Conservation (phyloP, 805 yeast genomes). For the Lipomyces sp. region DNA sequence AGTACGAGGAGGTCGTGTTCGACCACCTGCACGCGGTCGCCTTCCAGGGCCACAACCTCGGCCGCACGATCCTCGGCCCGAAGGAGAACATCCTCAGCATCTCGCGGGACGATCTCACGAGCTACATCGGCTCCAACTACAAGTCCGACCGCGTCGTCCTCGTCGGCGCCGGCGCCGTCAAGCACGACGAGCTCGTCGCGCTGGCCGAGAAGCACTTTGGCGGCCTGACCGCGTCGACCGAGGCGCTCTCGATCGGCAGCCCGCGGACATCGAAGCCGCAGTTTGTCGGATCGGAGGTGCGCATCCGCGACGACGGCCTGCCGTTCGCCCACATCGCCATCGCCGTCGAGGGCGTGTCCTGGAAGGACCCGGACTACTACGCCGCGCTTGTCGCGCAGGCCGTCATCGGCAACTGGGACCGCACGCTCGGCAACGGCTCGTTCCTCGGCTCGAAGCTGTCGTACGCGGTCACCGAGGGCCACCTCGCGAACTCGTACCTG, state of each 20-base stretch:
- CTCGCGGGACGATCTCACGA: conserved; percentile 66
- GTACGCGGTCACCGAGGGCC: conserved; percentile 55
- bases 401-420: conserved; percentile 95
- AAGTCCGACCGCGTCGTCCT: conserved; percentile 96
- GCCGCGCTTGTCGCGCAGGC: conserved; percentile 96
- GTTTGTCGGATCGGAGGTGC: conserved; percentile 82
- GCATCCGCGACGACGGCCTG: conserved; percentile 74
- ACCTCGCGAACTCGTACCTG: conserved; percentile 89
- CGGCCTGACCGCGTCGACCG: conserved; percentile 45
- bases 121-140: conserved; percentile 81
- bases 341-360: conserved; percentile 96
- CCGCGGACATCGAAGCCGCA: conserved; percentile 69
- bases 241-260: conserved; percentile 68
- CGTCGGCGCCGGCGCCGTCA: conserved; percentile 91
- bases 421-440: conserved; percentile 79
- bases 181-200: conserved; percentile 76
- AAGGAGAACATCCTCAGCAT: conserved; percentile 80
- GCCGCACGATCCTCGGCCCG: conserved; percentile 96
- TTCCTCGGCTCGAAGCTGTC: conserved; percentile 85
- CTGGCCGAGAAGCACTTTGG: conserved; percentile 73
- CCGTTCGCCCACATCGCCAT: conserved; percentile 90
- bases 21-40: conserved; percentile 94
- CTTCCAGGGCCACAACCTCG: conserved; percentile 85
- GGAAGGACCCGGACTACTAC: conserved; percentile 95
- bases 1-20: conserved; percentile 97